These are phyloP conservation scores for Zasmidium citrigriseum DNA, from an alignment of 2,329 filamentous ascomycete genomes.

Conservation along the genomic window DNA sequence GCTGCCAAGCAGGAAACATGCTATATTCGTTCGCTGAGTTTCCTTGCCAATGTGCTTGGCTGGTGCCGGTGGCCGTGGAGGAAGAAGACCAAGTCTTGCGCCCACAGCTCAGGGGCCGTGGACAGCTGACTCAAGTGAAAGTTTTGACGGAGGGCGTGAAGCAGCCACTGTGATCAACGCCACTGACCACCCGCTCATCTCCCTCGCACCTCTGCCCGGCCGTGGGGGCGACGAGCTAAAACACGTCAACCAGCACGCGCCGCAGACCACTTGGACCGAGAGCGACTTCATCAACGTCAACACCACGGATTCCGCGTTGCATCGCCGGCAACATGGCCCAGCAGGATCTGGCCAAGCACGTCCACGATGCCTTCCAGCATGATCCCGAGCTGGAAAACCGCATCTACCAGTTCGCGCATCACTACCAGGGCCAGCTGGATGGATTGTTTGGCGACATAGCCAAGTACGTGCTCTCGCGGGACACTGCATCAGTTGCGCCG, in stretches of 20 bases:
- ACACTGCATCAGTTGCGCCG: conserved; percentile 33
- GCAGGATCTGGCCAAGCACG: conserved; percentile 7
- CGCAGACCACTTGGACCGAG: neutral
- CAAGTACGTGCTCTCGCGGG: conserved; percentile 39
- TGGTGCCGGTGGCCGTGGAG: neutral
- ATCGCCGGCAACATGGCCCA: neutral
- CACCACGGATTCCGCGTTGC: neutral
- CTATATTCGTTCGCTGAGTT: neutral
- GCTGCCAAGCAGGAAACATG: neutral
- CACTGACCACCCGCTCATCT: neutral
- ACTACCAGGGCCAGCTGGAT: conserved; percentile 24
- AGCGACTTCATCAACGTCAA: neutral
- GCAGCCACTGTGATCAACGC: neutral
- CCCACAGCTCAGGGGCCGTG: neutral
- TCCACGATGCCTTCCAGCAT: conserved; percentile 20
- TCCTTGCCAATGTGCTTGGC: neutral
- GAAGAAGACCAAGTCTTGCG: neutral
- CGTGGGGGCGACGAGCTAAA: neutral
- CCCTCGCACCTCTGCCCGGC: neutral
- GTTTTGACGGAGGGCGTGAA: neutral
- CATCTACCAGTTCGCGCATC: conserved; percentile 18
- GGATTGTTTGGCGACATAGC: conserved; percentile 53
- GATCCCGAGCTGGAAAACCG: conserved; percentile 17
- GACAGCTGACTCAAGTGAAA: neutral
- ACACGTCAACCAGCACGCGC: neutral